Base-by-base conservation (phyloP, 2,329 filamentous ascomycete genomes). In the Epichloe glyceriae region DNA sequence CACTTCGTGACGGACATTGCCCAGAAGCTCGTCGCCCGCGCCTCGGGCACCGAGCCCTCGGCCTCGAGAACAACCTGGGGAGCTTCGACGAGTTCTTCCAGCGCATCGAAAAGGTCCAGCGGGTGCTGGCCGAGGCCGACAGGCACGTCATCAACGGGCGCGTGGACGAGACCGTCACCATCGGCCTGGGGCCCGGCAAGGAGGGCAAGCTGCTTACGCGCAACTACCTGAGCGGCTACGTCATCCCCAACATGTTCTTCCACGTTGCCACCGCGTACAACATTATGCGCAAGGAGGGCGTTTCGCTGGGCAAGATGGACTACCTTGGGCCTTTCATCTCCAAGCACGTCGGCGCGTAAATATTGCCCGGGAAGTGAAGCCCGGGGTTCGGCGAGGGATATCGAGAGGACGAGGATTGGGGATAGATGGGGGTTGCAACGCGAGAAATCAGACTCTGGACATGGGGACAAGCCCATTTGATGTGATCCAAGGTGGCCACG, bases 161-260 rank as follows among this genome's bases (percentile, higher is more conserved):
- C n/a, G 56, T 53, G 47, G 55, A 51, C 15, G 60, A 62, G 39
- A 54, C 44, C 4, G 60, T 70, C n/a, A 51, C 55, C 19, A 47
- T 68, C 4, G 60, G 55, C 3, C n/a, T 69, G 5, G 67, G 67
- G 2, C 56, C 60, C 17, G 54, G 55, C 37, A 63, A 60, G 53
- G 54, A 48, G n/a, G 59, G 52, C 34, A 38, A 59, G 40, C 49
- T 67, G 46, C 52, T 56, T 37, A 60, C 56, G 46, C 33, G 56
- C 44, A 63, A 67, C 2, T 84, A 78, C 59, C 59, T 77, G 20
- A 59, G 64, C 40, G 64, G 65, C 3, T 79, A 73, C 61, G 70
- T 65, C 4, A 50, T 80, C 42, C 80, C 82, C 20, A 83, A 85
- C 59, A 64, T 83, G 57, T 83, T 72, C 67, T 86, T 86, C 65